These are phyloP conservation scores for Thermothielavioides terrestris DNA, from an alignment of 495 filamentous ascomycete genomes.

Conservation along the genomic window DNA sequence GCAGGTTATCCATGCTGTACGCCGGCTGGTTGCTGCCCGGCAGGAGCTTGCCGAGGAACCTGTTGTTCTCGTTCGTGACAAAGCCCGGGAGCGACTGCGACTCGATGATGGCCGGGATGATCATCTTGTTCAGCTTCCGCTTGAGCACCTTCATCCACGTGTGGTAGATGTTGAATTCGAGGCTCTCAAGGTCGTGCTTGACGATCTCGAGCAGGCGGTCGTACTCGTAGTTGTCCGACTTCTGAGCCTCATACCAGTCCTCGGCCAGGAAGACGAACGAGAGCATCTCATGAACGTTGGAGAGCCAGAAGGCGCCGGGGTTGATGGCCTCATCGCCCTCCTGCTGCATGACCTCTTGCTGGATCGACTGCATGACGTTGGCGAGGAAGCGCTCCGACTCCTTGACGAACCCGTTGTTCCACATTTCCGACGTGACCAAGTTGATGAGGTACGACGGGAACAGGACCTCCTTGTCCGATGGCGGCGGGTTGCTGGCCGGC, in stretches of 20 bases:
- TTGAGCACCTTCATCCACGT: slow-evolving; percentile 99
- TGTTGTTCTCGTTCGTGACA: slow-evolving; percentile 94
- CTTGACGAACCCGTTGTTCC: slow-evolving; percentile 99
- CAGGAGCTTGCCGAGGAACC: slow-evolving; percentile 94
- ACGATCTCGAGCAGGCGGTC: slow-evolving; percentile 96
- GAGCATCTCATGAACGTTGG: slow-evolving; percentile 99
- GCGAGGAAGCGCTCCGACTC: slow-evolving; percentile 98
- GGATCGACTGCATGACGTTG: slow-evolving; percentile 99
- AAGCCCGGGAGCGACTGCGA: slow-evolving; percentile 97
- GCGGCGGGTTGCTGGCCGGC: slow-evolving; percentile 71
- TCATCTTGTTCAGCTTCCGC: slow-evolving; percentile 98
- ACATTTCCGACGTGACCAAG: slow-evolving; percentile 98
- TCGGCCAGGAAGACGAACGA: slow-evolving; percentile 99
- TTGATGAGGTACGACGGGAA: slow-evolving; percentile 99
- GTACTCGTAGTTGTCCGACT: slow-evolving; percentile 98
- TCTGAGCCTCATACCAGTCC: slow-evolving; percentile 99
- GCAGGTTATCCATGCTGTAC: slow-evolving; percentile 98
- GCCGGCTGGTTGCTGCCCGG: slow-evolving; percentile 79
- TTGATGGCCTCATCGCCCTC: slow-evolving; percentile 97
- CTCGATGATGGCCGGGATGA: slow-evolving; percentile 97
- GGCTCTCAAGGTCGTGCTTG: slow-evolving; percentile 94
- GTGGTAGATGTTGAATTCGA: slow-evolving; percentile 99
- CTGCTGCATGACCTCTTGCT: slow-evolving; percentile 98
- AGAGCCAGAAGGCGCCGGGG: slow-evolving; percentile 96
- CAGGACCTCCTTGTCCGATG: slow-evolving; percentile 95